These are phyloP conservation scores for Plicaturopsis crispa DNA, from an alignment of 768 basidiomycete species.

Conservation along the genomic window DNA sequence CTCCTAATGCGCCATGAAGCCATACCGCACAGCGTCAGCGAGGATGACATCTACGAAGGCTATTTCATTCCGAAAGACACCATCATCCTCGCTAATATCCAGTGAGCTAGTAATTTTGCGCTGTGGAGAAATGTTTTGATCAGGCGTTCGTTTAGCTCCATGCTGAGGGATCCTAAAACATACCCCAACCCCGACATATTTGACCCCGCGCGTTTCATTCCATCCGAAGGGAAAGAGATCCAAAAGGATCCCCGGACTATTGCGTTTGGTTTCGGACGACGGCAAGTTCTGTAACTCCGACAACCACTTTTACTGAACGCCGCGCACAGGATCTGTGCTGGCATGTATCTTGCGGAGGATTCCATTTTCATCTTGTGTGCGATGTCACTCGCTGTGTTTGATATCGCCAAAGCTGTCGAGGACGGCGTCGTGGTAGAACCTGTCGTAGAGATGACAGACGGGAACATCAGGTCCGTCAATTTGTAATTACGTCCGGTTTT, in stretches of 20 bases:
- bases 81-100: slow-evolving; percentile 15
- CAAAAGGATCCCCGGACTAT: slow-evolving; percentile 22
- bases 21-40: slow-evolving; percentile 13
- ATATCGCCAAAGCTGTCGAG: slow-evolving; percentile 12
- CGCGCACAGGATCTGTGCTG: slow-evolving; percentile 11
- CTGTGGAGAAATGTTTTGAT: background rate
- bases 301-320: background rate
- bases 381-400: slow-evolving; percentile 11
- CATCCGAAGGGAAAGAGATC: slow-evolving; percentile 10
- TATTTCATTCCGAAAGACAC: slow-evolving; percentile 25
- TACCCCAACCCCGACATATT: slow-evolving; percentile 19
- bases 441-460: slow-evolving; percentile 11
- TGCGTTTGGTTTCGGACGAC: slow-evolving; percentile 30
- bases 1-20: slow-evolving; percentile 4
- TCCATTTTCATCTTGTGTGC: slow-evolving; percentile 16
- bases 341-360: slow-evolving; percentile 19
- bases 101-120: slow-evolving; percentile 5
- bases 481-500: background rate
- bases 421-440: slow-evolving; percentile 13
- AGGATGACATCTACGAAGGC: slow-evolving; percentile 24
- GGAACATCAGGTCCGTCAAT: slow-evolving; percentile 6
- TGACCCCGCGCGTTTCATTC: slow-evolving; percentile 15
- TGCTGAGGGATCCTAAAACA: slow-evolving; percentile 19
- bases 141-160: slow-evolving; percentile 1
- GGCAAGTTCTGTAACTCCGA: slow-evolving; percentile 7